These are phyloP conservation scores for Bombardia bombarda DNA, from an alignment of 495 filamentous ascomycete genomes.

Conservation along the genomic window DNA sequence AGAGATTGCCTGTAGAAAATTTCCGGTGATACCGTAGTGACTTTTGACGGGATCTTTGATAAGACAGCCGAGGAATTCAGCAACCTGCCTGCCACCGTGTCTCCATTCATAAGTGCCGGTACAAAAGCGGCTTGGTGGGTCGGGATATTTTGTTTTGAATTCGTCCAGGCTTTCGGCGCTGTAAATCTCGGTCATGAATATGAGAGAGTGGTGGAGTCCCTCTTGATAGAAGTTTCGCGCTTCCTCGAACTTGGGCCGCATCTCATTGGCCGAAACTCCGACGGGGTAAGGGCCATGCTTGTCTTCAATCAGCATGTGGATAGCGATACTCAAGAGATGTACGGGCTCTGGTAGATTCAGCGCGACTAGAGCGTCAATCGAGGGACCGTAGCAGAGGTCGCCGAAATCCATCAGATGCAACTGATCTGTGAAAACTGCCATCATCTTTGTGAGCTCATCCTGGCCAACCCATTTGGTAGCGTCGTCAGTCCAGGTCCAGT, in stretches of 20 bases:
- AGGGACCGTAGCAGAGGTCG: conserved; percentile 1
- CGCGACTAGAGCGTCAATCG: conserved; percentile 10
- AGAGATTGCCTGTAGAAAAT: conserved; percentile 5
- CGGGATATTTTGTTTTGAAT: neutral
- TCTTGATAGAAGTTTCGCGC: neutral
- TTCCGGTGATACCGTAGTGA: neutral
- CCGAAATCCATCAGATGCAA: neutral
- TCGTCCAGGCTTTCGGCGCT: neutral
- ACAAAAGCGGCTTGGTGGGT: conserved; percentile 1
- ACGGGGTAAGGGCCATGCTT: neutral
- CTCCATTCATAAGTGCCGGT: conserved; percentile 5
- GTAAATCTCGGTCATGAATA: conserved; percentile 12
- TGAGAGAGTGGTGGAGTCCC: neutral
- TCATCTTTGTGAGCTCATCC: conserved; percentile 3
- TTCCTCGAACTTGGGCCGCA: neutral
- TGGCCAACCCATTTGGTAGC: conserved; percentile 11
- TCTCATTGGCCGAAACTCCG: neutral
- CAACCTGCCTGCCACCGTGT: neutral
- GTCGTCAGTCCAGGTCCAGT: conserved; percentile 8
- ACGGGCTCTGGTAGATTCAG: no score
- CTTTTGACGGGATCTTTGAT: conserved; percentile 3
- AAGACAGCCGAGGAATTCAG: conserved; percentile 13
- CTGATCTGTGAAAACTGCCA: neutral
- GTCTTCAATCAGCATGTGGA: conserved; percentile 9
- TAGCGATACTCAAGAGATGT: conserved; percentile 14